Evolutionary conservation across 139 green algal genomes (phyloP), one percentile per base, ranked within the genome.

Genomic region (Closterium sp.): DNA sequence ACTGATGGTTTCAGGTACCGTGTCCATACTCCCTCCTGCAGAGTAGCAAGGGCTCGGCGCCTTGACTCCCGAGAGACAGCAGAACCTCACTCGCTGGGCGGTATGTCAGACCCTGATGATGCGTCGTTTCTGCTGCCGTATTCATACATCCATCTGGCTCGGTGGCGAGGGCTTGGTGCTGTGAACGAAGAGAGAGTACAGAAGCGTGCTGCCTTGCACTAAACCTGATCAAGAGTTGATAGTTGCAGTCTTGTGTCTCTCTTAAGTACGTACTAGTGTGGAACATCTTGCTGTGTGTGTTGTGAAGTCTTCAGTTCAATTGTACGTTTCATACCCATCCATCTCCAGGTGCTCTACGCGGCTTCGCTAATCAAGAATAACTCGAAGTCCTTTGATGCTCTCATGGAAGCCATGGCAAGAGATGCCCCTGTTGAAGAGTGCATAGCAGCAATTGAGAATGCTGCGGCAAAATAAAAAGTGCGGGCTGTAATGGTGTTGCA

Each of bases 51-150:
- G n/a, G n/a, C n/a, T n/a, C n/a, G n/a, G n/a, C n/a, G n/a, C n/a
- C 89, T 70, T 99, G 28, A 96, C 85, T 89, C 92, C 97, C 73
- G 28, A 89, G 28, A 79, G 96, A 90, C 97, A 99, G 96, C 97
- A 98, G 95, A 97, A 98, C 93, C 92, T 98, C 79, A 99, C 97
- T 2, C 94, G 97, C 86, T 98, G 97, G 97, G 97, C 97, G 32
- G 95, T 96, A 22, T 90, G 62, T 79, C 17, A 79, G 3, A 13
- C 62, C 19, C 27, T 22, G 17, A 27, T 79, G 62, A 24, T 79
- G 62, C 2, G 27, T 79, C 1, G 17, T 50, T 50, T 50, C 38
- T 11, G 7, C 1, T 50, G 3, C 38, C 38, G 13, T 50, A 9
- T 50, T 50, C 7, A 50, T 27, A 6, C 17, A 27, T 5, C 62